Evolutionary conservation across 331 rosid genomes (phyloP).

Genomic region (Spiraea crenata): DNA sequence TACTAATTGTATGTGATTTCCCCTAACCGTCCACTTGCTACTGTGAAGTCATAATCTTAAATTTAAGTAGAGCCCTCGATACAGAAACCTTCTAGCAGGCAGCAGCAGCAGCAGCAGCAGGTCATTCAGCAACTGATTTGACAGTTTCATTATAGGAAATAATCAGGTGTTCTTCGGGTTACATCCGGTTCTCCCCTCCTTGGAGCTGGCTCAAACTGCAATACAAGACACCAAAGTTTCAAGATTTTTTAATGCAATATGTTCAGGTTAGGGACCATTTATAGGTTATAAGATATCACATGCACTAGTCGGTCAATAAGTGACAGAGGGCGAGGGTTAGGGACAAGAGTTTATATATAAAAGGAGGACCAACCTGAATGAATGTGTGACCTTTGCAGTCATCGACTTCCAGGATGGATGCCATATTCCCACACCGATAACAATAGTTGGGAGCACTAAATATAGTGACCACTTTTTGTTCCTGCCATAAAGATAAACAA

Average conservation of each 20-base stretch:
- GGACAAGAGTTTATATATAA: neutral
- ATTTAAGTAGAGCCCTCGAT: conserved; percentile 32
- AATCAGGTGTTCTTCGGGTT: conserved; percentile 90
- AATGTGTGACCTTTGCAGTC: conserved; percentile 92
- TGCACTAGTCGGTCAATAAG: neutral
- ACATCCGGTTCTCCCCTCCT: conserved; percentile 98
- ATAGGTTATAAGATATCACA: neutral
- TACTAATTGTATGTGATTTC: conserved; percentile 23
- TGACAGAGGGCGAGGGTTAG: neutral
- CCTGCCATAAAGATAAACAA: conserved; percentile 40
- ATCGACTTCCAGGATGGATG: conserved; percentile 91
- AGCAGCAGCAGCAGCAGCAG: conserved; percentile 34
- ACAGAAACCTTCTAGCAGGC: conserved; percentile 37
- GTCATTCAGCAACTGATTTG: conserved; percentile 33
- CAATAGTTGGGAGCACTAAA: conserved; percentile 94
- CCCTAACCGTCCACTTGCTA: conserved; percentile 16
- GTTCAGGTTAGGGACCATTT: neutral
- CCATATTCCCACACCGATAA: conserved; percentile 94
- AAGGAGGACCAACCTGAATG: conserved; percentile 59
- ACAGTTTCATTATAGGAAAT: conserved; percentile 58
- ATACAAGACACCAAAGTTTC: conserved; percentile 11
- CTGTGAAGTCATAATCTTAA: conserved; percentile 16
- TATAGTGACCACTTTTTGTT: conserved; percentile 95
- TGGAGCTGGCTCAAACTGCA: conserved; percentile 94
- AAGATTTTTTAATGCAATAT: neutral